Conservation (phyloP, 345 rosid species). For the Rubroshorea leprosula region DNA sequence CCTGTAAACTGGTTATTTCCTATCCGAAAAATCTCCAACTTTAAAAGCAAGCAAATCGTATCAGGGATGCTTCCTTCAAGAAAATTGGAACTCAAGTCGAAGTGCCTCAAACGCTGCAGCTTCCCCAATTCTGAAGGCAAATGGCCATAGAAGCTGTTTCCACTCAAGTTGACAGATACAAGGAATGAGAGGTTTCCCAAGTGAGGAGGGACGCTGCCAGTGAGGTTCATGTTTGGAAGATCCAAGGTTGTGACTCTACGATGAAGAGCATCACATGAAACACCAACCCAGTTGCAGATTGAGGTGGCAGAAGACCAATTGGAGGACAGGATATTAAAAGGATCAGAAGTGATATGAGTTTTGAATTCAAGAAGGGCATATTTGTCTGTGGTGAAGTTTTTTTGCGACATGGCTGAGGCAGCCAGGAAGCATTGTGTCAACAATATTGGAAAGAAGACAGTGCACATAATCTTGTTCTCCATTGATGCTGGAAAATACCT, state of each 20-base stretch:
- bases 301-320: slow-evolving; percentile 14
- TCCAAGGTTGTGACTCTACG: slow-evolving; percentile 14
- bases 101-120: background rate
- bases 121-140: slow-evolving; percentile 7
- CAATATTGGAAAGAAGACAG: too few relatives aligned
- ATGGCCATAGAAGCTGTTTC: too few relatives aligned
- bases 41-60: background rate
- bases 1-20: too few relatives aligned
- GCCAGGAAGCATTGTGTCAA: too few relatives aligned
- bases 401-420: too few relatives aligned
- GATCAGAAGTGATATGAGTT: slow-evolving; percentile 7
- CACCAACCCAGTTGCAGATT: slow-evolving; percentile 12
- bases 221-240: slow-evolving; percentile 8
- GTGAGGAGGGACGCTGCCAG: slow-evolving; percentile 16
- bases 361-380: background rate
- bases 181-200: slow-evolving; percentile 22
- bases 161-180: too few relatives aligned
- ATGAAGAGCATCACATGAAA: too few relatives aligned
- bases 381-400: background rate
- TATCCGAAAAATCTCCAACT: too few relatives aligned
- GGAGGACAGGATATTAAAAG: background rate
- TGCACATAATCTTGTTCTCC: too few relatives aligned
- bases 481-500: too few relatives aligned
- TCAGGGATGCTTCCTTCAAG: background rate
- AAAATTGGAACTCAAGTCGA: background rate